Base-by-base conservation (phyloP, 139 green algal genomes). In the Chlorella sp. region DNA sequence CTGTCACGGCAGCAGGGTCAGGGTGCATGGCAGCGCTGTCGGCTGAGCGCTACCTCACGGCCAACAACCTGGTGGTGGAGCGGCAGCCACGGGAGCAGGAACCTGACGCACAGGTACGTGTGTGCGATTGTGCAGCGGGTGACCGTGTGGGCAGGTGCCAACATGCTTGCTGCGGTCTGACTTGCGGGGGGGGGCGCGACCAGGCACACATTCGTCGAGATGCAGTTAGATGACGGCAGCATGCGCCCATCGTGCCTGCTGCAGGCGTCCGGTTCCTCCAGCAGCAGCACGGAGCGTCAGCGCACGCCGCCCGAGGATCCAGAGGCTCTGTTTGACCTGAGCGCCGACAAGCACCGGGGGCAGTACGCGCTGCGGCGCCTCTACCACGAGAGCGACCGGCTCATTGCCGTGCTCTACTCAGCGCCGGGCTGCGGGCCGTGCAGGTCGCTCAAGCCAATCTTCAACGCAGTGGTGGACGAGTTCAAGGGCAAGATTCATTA, bases 351-450 rank as follows among this genome's bases (percentile, higher is more conserved):
- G 72, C 91, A 98, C 86, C 87, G 83, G 69, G 95, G 95, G 1
- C 92, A 99, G 86, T 94, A 90, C 70, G 95, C 95, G 20, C 84
- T 99, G 64, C 87, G 95, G 2, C 95, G 93, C 83, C 88, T 99
- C n/a, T 99, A 99, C 80, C 95, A 99, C 73, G 93, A 97, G 81
- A 92, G 74, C 34, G 73, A 89, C 51, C 82, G 94, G 6, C 74
- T 86, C 2, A 80, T 98, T 0, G 76, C 79, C 1, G 95, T 99
- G 66, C 77, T 99, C 49, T 99, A 99, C 90, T 97, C 91, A 1
- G 75, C 69, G 23, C 85, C 87, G n/a, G 76, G 73, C 4, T 91
- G 87, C 59, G 84, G 87, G 17, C 84, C 87, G 2, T 94, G 88
- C 84, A 80, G 91, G 5, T 89, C 92, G 5, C 85, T 99, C 5